Base-by-base conservation (phyloP, 75 land plant genomes). In the Cryptomeria japonica region DNA sequence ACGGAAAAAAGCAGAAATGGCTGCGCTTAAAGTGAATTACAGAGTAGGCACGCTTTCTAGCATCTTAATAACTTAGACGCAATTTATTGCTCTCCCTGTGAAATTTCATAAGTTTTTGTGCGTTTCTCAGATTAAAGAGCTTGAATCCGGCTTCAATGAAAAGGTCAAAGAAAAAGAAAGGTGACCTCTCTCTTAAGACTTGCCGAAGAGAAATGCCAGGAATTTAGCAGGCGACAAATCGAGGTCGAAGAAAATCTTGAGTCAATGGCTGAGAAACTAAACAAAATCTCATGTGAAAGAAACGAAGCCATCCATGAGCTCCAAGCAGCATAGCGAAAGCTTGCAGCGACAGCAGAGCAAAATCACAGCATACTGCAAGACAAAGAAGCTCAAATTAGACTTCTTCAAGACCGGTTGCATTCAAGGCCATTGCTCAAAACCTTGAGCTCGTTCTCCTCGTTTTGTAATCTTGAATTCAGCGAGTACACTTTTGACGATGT, bases 371-470 rank as follows among this genome's bases (percentile, higher is more conserved):
- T 70, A 25, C 1, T 70, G 73, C 44, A 37, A 16, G 46, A 80
- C 19, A 80, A 42, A 12, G 46, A 80, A 11, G 83, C 22, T 2
- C 41, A 25, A 80, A 80, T 80, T 38, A 80, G 15, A 80, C 83
- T 4, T 36, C 83, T 80, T 19, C 8, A 38, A 18, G 28, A 80
- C 3, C 3, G 22, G 0, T 12, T 80, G 14, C 42, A 19, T 18
- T 38, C 83, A 3, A 80, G 83, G 83, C 22, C 41, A 25, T 3
- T 18, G n/a, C 4, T 19, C 34, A 0, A 80, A 36, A 22, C 83
- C 83, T 5, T 38, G 2, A 32, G 86, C 90, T 68, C 80, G 88
- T 80, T 92, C 92, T 1, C 88, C 91, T 12, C 42, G 16, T 34
- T 44, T 42, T 1, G 7, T 38, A 42, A 37, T 39, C 25, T 41